phyloP scores from a whole-genome alignment of 352 stramenopile genomes.

The Phytophthora macrochlamydospora region DNA sequence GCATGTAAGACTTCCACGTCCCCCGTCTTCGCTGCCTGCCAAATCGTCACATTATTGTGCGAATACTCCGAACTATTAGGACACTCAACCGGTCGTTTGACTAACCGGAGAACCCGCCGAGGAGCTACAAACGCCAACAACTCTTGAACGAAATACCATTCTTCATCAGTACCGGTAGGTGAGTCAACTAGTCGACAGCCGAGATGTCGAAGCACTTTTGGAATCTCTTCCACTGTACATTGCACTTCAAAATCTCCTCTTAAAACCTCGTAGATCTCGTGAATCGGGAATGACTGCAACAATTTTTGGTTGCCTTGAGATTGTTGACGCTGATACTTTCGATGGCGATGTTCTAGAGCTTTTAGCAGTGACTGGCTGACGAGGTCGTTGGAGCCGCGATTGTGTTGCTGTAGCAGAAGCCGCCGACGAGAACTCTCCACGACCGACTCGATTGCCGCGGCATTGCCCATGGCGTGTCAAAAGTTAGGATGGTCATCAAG shows the following conservation, averaged over 20 bases:
- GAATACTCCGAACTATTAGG: constrained; percentile 10
- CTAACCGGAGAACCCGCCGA: constrained; percentile 26
- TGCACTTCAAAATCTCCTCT: constrained; percentile 33
- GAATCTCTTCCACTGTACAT: constrained; percentile 35
- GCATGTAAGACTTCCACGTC: constrained; percentile 20
- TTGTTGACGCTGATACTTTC: constrained; percentile 11
- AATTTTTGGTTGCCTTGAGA: constrained; percentile 3
- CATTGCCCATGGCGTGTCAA: constrained; percentile 40
- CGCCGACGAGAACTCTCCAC: constrained; percentile 40
- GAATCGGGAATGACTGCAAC: constrained; percentile 19
- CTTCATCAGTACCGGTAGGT: constrained; percentile 1
- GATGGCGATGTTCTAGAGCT: constrained; percentile 31
- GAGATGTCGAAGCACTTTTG: constrained; percentile 30
- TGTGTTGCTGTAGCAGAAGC: constrained; percentile 43
- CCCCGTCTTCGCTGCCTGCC: constrained; percentile 42
- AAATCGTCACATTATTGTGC: constrained; percentile 34
- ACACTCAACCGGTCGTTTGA: constrained; percentile 18
- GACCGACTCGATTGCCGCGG: constrained; percentile 35
- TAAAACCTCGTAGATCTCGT: constrained; percentile 40
- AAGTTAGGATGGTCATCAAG: constrained; percentile 10
- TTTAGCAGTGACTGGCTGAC: constrained; percentile 32
- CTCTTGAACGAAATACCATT: constrained; percentile 31
- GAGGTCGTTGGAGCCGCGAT: constrained; percentile 27
- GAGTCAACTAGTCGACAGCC: constrained; percentile 28
- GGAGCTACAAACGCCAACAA: constrained; percentile 34